Percentiles rank a stretch among this genome's conserved stretches.
These are phyloP conservation scores for Blastocystis sp. DNA, from an alignment of 352 stramenopile genomes.

Conservation along the genomic window DNA sequence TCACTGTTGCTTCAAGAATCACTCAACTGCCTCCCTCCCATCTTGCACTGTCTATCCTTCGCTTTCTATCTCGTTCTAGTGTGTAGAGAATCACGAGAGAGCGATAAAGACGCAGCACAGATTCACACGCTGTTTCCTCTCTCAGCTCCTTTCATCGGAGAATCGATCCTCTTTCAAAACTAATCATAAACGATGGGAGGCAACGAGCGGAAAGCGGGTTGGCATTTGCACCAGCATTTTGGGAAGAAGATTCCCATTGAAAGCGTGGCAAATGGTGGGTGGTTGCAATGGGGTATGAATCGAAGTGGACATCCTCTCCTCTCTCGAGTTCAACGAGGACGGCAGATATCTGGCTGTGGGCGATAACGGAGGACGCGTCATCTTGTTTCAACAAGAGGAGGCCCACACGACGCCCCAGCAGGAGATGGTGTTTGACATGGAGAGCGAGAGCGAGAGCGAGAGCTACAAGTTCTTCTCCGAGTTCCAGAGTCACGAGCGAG, in stretches of 20 bases:
- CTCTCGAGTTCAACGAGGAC: slow-evolving; percentile 86
- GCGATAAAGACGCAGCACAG: no score
- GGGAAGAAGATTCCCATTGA: slow-evolving; percentile 71
- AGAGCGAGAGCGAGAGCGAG: slow-evolving; percentile 74
- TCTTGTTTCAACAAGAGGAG: slow-evolving; percentile 78
- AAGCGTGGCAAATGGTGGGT: slow-evolving; percentile 70
- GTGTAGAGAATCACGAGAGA: no score
- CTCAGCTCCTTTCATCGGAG: not conserved
- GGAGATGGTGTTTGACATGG: slow-evolving; percentile 71
- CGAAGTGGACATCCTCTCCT: slow-evolving; percentile 87
- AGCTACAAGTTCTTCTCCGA: slow-evolving; percentile 85
- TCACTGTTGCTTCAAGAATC: no score
- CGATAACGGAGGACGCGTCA: slow-evolving; percentile 86
- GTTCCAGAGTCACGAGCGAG: slow-evolving; percentile 89
- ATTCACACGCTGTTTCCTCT: not conserved
- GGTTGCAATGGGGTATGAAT: slow-evolving; percentile 4
- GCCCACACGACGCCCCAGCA: slow-evolving; percentile 70
- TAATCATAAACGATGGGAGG: not conserved
- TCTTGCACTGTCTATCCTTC: no score
- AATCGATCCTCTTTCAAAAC: not conserved
- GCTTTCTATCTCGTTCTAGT: no score
- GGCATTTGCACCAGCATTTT: slow-evolving; percentile 74
- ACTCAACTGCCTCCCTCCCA: no score
- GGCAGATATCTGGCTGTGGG: slow-evolving; percentile 87
- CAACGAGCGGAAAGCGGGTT: slow-evolving; percentile 67